Evolutionary conservation across 139 green algal species (phyloP), one percentile per base, ranked within the genome.

Genomic region (Chlorella sp.): DNA sequence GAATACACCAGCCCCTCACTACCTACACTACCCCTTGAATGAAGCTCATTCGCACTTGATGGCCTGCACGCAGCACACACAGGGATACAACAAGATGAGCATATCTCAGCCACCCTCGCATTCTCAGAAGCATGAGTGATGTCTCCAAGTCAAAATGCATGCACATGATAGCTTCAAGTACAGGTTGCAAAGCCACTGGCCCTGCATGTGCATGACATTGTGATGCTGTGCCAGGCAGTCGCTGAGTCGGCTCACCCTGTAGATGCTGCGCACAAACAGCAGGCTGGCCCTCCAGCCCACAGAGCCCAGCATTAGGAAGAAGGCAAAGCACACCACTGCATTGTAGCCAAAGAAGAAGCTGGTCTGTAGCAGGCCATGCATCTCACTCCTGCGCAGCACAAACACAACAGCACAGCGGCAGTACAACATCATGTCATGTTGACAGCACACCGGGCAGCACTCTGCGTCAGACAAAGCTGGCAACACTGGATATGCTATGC

Each of bases 281-380:
- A 91, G 83, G n/a, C 80, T 89, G 3, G 88, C 85, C 1, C 81
- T 50, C 75, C 86, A 94, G 59, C 91, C 91, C 2, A 96, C 80
- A 24, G 75, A 85, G 63, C 90, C 91, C 3, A 96, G 83, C 89
- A 96, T 92, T 17, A 96, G 80, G 80, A 95, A 93, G 73, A 94
- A 90, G 29, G 83, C 90, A 71, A 91, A 95, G 83, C 86, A 93
- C 2, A 91, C 85, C 1, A 91, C 65, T 0, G 79, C 85, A 66
- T 89, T 93, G 80, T 94, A 96, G 32, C 89, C 87, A 64, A 94
- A 94, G 83, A 89, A 95, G 76, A 93, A 95, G 60, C 68, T 84
- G 1, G 86, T 90, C 80, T 94, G 87, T 66, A 77, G 65, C 6
- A n/a, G 63, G 65, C 64, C 74, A 85, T 2, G 42, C 42, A n/a